These are phyloP conservation scores for Beauveria australis DNA, from an alignment of 2,329 filamentous ascomycete genomes.

Conservation along the genomic window DNA sequence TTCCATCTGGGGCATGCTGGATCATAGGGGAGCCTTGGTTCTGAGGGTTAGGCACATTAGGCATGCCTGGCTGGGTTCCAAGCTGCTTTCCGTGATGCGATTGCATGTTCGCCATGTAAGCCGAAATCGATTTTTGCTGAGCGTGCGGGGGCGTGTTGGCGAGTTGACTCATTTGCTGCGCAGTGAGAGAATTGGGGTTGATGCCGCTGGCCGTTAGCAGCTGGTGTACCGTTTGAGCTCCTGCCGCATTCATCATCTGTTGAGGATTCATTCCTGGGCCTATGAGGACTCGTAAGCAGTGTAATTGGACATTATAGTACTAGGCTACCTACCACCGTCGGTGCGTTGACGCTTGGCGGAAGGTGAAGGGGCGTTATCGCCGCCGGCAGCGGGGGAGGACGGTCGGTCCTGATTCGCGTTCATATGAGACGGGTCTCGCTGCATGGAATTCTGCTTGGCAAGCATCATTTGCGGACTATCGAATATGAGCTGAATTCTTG, in stretches of 20 bases:
- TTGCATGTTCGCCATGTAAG: slow-evolving; percentile 77
- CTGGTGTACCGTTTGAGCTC: slow-evolving; percentile 46
- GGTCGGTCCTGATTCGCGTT: slow-evolving; percentile 75
- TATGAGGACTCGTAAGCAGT: neutral
- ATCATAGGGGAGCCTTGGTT: slow-evolving; percentile 80
- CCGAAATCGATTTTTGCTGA: slow-evolving; percentile 77
- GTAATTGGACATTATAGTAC: too few species aligned
- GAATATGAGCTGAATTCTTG: neutral
- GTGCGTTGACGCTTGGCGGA: slow-evolving; percentile 75
- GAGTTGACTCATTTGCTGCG: slow-evolving; percentile 64
- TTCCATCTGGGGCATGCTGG: slow-evolving; percentile 59
- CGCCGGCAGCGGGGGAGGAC: slow-evolving; percentile 65
- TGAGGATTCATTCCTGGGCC: slow-evolving; percentile 57
- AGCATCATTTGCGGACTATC: slow-evolving; percentile 63
- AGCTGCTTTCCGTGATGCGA: slow-evolving; percentile 76
- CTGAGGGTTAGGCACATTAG: slow-evolving; percentile 61
- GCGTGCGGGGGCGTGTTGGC: slow-evolving; percentile 47
- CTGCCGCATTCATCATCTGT: slow-evolving; percentile 50
- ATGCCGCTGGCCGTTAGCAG: slow-evolving; percentile 63
- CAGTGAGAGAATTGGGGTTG: slow-evolving; percentile 63
- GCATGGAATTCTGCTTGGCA: slow-evolving; percentile 73
- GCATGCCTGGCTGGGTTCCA: slow-evolving; percentile 66
- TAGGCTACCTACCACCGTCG: slow-evolving; percentile 39
- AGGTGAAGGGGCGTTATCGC: slow-evolving; percentile 80
- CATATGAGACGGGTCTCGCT: slow-evolving; percentile 78